These are phyloP conservation scores for Fusarium decemcellulare DNA, from an alignment of 2,329 filamentous ascomycete genomes.

Conservation along the genomic window DNA sequence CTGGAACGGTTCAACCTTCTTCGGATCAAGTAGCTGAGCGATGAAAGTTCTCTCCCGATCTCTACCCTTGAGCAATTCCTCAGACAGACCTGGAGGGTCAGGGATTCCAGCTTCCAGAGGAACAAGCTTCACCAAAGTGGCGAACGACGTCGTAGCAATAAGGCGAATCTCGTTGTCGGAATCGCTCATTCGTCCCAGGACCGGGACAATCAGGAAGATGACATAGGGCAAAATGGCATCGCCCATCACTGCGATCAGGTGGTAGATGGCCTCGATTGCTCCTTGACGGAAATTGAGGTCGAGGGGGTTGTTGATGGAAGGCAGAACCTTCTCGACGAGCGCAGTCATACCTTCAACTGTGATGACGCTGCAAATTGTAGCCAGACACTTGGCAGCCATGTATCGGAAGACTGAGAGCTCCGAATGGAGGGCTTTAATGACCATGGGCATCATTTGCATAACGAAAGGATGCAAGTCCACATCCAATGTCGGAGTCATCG, in stretches of 20 bases:
- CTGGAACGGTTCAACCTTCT: conserved; percentile 94
- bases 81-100: conserved; percentile 92
- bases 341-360: conserved; percentile 96
- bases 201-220: conserved; percentile 98
- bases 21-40: conserved; percentile 93
- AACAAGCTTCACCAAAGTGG: conserved; percentile 96
- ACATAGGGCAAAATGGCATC: conserved; percentile 96
- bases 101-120: conserved; percentile 97
- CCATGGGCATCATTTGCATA: conserved; percentile 84
- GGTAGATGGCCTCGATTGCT: conserved; percentile 95
- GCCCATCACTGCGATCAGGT: conserved; percentile 98
- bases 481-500: conserved; percentile 92
- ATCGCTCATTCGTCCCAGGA: conserved; percentile 97
- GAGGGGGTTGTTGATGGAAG: conserved; percentile 90
- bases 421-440: conserved; percentile 90
- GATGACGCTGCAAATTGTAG: conserved; percentile 97
- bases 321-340: conserved; percentile 91
- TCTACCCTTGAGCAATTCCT: conserved; percentile 88
- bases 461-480: conserved; percentile 83
- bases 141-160: conserved; percentile 96
- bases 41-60: conserved; percentile 98
- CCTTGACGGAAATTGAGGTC: conserved; percentile 93
- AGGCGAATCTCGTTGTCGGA: conserved; percentile 96
- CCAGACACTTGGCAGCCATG: conserved; percentile 96
- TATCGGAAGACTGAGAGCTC: conserved; percentile 94